Evolutionary conservation across 805 yeast species (phyloP).

Genomic region (Candida silvatica): DNA sequence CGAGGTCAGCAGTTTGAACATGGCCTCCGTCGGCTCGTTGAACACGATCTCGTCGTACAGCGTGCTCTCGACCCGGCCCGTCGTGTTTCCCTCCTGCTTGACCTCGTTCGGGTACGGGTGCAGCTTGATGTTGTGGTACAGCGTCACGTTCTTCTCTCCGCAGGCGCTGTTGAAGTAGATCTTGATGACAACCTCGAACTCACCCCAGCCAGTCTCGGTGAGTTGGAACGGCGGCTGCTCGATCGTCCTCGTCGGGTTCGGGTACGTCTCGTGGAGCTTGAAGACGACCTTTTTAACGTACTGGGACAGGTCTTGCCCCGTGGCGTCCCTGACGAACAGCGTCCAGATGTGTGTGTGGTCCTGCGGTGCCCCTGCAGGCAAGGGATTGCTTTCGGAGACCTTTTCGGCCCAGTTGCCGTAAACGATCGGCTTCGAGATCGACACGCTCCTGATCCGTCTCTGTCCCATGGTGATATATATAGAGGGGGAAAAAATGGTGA

Average conservation of each 20-base stretch:
- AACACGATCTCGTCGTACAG: constrained; percentile 88
- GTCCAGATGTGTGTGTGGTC: constrained; percentile 98
- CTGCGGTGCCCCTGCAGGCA: constrained; percentile 57
- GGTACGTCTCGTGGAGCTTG: constrained; percentile 92
- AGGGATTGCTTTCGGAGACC: constrained; percentile 37
- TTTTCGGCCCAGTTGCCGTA: constrained; percentile 79
- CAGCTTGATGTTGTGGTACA: constrained; percentile 83
- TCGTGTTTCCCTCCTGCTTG: constrained; percentile 7
- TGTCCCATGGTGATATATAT: too few species aligned
- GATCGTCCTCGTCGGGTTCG: constrained; percentile 74
- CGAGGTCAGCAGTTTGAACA: constrained; percentile 69
- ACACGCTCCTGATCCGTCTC: constrained; percentile 36
- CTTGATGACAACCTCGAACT: constrained; percentile 85
- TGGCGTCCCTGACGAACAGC: constrained; percentile 77
- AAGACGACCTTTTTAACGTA: constrained; percentile 86
- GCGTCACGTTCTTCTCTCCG: constrained; percentile 75
- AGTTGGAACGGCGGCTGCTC: constrained; percentile 92
- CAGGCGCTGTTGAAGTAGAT: constrained; percentile 82
- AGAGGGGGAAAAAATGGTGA: not conserved
- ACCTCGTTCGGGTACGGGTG: constrained; percentile 64
- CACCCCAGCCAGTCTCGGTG: constrained; percentile 99
- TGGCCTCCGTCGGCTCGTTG: constrained; percentile 88
- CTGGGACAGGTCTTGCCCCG: constrained; percentile 70
- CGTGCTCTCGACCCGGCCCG: constrained; percentile 44
- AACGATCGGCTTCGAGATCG: constrained; percentile 69